Conservation (phyloP, 441 rosid species). For the Euphorbia schlechtendalii region DNA sequence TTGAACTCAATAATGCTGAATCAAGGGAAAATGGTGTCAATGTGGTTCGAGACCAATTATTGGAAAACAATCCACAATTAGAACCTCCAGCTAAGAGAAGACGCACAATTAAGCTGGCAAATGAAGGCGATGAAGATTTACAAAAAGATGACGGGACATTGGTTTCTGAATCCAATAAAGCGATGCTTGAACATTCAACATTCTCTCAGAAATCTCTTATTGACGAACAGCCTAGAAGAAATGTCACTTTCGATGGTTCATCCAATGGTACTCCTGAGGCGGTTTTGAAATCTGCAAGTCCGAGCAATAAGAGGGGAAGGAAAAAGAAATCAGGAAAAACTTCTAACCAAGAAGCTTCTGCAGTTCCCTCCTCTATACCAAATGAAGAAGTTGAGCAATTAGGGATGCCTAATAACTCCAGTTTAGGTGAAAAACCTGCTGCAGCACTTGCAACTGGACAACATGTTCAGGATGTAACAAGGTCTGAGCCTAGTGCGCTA, state of each 20-base stretch:
- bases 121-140: slow-evolving; percentile 14
- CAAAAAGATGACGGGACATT: slow-evolving; percentile 9
- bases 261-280: slow-evolving; percentile 13
- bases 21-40: slow-evolving; percentile 5
- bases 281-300: background rate
- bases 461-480: slow-evolving; percentile 1
- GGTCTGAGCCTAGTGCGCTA: slow-evolving; percentile 19
- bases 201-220: slow-evolving; percentile 16
- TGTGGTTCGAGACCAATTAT: slow-evolving; percentile 7
- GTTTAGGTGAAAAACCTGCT: slow-evolving; percentile 20
- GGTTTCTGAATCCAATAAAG: slow-evolving; percentile 15
- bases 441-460: slow-evolving; percentile 10
- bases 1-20: slow-evolving; percentile 13
- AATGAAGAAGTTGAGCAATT: slow-evolving; percentile 10
- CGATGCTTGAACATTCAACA: slow-evolving; percentile 8
- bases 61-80: slow-evolving; percentile 19
- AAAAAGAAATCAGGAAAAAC: slow-evolving; percentile 16
- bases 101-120: slow-evolving; percentile 13
- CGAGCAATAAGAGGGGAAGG: slow-evolving; percentile 23
- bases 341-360: slow-evolving; percentile 19
- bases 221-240: slow-evolving; percentile 14
- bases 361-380: slow-evolving; percentile 14
- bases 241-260: slow-evolving; percentile 12
- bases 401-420: slow-evolving; percentile 11
- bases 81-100: slow-evolving; percentile 25